Conservation (phyloP, 495 filamentous ascomycete species). For the Daldinia loculata region DNA sequence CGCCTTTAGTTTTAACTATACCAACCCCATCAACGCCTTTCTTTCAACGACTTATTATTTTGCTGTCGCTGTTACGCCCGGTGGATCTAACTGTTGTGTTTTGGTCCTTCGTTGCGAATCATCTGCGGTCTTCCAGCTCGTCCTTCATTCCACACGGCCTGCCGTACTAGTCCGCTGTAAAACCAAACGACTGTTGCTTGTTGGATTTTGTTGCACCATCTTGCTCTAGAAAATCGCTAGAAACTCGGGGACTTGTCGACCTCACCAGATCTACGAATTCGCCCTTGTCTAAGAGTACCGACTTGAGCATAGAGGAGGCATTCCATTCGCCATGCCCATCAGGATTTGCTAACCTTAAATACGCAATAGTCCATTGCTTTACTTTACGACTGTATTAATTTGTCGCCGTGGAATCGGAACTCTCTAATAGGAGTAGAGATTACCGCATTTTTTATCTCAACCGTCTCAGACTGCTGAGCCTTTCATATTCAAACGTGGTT, state of each 20-base stretch:
- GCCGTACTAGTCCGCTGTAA: conserved; percentile 34
- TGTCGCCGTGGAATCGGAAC: not conserved
- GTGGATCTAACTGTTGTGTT: conserved; percentile 34
- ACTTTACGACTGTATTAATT: not conserved
- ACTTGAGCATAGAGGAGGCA: not conserved
- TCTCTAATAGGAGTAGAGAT: not conserved
- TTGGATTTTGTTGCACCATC: conserved; percentile 33
- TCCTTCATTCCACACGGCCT: conserved; percentile 37
- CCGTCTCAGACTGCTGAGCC: not conserved
- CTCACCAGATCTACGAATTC: not conserved
- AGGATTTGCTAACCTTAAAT: conserved; percentile 8
- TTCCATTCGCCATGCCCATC: conserved; percentile 8
- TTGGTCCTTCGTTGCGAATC: conserved; percentile 33
- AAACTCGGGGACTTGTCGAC: conserved; percentile 13
- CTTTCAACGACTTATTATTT: conserved; percentile 13
- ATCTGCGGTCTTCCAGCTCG: conserved; percentile 28
- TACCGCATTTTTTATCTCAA: not conserved
- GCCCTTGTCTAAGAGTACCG: not conserved
- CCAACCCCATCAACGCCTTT: conserved; percentile 16
- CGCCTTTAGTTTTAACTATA: conserved; percentile 18
- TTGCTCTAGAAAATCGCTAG: conserved; percentile 36
- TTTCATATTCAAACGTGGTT: not conserved
- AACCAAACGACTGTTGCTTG: conserved; percentile 29
- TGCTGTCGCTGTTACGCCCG: conserved; percentile 26
- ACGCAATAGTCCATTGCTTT: not conserved